A percentile compares a stretch with the other conserved stretches of the same genome.
phyloP scores from a whole-genome alignment of 495 filamentous ascomycete species.

The Jackrogersella multiformis region DNA sequence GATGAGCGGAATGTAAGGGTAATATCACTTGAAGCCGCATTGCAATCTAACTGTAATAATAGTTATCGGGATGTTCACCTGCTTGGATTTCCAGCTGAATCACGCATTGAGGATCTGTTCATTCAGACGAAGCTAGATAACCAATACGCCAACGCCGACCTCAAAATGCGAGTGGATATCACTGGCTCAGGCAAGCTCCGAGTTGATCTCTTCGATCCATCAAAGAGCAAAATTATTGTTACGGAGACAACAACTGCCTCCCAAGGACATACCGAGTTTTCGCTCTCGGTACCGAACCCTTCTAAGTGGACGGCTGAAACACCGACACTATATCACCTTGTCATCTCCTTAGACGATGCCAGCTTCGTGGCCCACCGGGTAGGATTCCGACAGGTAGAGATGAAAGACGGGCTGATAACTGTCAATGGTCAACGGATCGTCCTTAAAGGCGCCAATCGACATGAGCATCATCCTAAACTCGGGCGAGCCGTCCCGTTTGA shows the following conservation, averaged over 20 bases:
- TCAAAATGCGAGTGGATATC: conserved; percentile 57
- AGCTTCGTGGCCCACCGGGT: conserved; percentile 58
- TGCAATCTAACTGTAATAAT: not conserved
- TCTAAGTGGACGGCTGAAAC: conserved; percentile 74
- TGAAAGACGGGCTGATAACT: conserved; percentile 63
- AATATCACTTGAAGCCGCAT: not conserved
- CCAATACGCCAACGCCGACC: conserved; percentile 62
- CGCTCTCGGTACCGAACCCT: conserved; percentile 56
- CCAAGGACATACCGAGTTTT: conserved; percentile 43
- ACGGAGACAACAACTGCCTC: conserved; percentile 8
- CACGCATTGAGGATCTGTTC: conserved; percentile 67
- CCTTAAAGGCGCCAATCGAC: conserved; percentile 69
- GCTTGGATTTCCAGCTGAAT: conserved; percentile 60
- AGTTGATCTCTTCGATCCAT: conserved; percentile 48
- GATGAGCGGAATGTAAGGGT: conserved; percentile 43
- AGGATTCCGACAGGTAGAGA: conserved; percentile 68
- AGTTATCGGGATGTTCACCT: conserved; percentile 71
- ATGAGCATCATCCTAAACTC: conserved; percentile 68
- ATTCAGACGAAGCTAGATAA: conserved; percentile 64
- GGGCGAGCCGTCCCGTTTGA: conserved; percentile 68
- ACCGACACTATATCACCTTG: conserved; percentile 65
- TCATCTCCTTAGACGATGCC: conserved; percentile 47
- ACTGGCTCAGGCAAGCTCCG: conserved; percentile 45
- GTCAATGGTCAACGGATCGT: conserved; percentile 68
- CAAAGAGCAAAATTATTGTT: conserved; percentile 32